These are phyloP conservation scores for Gastrolobium villosum DNA, from an alignment of 306 rosid species.

Conservation along the genomic window DNA sequence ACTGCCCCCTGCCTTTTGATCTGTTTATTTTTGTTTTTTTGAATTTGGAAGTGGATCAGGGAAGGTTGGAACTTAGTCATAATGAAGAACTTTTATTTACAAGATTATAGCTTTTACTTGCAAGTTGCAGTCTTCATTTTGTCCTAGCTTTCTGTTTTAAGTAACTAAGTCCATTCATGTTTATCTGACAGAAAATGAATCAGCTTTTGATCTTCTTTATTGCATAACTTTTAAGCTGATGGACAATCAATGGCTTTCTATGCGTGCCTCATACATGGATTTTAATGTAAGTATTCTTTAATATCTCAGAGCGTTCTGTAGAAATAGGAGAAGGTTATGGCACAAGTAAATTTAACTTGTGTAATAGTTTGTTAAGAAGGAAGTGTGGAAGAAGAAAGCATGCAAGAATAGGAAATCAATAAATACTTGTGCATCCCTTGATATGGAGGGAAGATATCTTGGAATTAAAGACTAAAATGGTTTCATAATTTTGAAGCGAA, in stretches of 20 bases:
- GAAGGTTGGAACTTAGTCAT: slow-evolving; percentile 3
- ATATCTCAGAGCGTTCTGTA: slow-evolving; percentile 21
- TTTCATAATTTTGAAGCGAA: slow-evolving; percentile 9
- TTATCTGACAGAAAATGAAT: slow-evolving; percentile 79
- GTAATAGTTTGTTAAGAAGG: slow-evolving; percentile 2
- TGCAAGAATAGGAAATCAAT: slow-evolving; percentile 9
- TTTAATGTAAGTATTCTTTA: slow-evolving; percentile 79
- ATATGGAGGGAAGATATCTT: slow-evolving; percentile 11
- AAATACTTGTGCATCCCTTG: background rate
- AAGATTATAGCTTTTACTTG: slow-evolving; percentile 26
- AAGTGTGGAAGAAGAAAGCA: slow-evolving; percentile 6
- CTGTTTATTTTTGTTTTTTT: background rate
- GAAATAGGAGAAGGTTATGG: slow-evolving; percentile 17
- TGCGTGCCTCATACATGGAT: slow-evolving; percentile 99
- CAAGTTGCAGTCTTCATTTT: slow-evolving; percentile 17
- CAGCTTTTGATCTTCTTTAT: slow-evolving; percentile 93
- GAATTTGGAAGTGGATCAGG: background rate
- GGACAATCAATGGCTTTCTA: slow-evolving; percentile 98
- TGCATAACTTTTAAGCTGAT: slow-evolving; percentile 96
- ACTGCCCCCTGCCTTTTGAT: background rate
- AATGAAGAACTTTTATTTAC: background rate
- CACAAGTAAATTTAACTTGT: slow-evolving; percentile 4
- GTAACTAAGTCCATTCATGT: slow-evolving; percentile 33
- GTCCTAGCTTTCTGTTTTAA: slow-evolving; percentile 23
- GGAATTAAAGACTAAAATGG: background rate